Base-by-base conservation (phyloP, 2,329 filamentous ascomycete species). In the Trichophyton verrucosum region DNA sequence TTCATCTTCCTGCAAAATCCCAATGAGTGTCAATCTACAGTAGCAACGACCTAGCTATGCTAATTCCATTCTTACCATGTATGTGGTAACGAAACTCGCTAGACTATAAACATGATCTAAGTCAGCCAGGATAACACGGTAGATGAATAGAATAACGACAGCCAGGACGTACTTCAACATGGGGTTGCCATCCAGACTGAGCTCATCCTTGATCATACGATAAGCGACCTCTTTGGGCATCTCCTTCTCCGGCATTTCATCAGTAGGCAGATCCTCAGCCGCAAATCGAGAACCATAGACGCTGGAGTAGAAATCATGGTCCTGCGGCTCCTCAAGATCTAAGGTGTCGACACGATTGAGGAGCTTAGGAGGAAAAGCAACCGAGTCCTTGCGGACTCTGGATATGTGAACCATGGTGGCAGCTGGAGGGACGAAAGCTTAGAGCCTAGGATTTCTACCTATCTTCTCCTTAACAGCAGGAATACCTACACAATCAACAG, bases 161-260 rank as follows among this genome's bases (percentile, higher is more conserved):
- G 9, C 33, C 33, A 38, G 5, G 40, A 66, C 71, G 59, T 68
- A 77, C 75, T 79, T 79, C 59, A 95, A 81, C 80, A 91, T 92
- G 7, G 91, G 90, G 68, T 92, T 95, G 61, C 91, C 91, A 72
- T 97, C 92, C 59, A 96, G 79, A 65, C 88, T 94, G 65, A 96
- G 80, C 71, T 96, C 89, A 73, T 96, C 92, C 79, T 90, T 92
- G 80, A 96, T 96, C 88, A 96, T 88, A 57, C 91, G 86, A 74
- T 96, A 96, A n/a, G 92, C 92, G 59, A 96, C 83, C 66, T 95
- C 88, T 67, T 83, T 85, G 51, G 92, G 92, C 91, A 96, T 96
- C 75, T 95, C 89, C 20, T 76, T 70, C 68, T 96, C 90, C 0
- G 92, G 91, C 84, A 97, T 96, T 77, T 91, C 87, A 70, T 88